phyloP scores from a whole-genome alignment of 2,329 filamentous ascomycete genomes.

The Shiraia bambusicola region DNA sequence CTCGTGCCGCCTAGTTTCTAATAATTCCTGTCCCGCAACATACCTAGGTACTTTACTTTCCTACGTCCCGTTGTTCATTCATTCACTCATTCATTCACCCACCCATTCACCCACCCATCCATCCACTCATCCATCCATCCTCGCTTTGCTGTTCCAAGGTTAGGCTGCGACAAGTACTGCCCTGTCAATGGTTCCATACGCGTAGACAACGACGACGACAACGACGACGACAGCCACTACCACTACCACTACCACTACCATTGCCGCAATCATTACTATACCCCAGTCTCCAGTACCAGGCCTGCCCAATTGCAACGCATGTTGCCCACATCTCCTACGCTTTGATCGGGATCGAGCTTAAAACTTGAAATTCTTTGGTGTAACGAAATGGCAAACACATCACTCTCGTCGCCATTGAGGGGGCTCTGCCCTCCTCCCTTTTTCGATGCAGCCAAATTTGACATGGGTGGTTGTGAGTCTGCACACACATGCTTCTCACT shows the following conservation, averaged over 20 bases:
- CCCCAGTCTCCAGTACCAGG: constrained; percentile 1
- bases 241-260: too few species aligned
- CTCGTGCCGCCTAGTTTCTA: constrained; percentile 12
- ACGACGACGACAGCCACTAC: too few species aligned
- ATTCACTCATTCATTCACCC: too few species aligned
- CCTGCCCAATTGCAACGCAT: constrained; percentile 20
- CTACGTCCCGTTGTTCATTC: constrained; percentile 27
- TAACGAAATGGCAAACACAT: constrained; percentile 35
- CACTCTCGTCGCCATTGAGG: constrained; percentile 32
- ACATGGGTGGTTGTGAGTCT: constrained; percentile 66
- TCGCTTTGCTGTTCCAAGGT: too few species aligned
- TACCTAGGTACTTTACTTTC: constrained; percentile 30
- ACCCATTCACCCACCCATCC: too few species aligned
- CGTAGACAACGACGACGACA: constrained; percentile 19
- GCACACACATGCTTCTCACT: constrained; percentile 2
- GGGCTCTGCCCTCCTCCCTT: constrained; percentile 70
- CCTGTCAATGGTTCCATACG: constrained; percentile 29
- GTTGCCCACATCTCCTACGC: constrained; percentile 16
- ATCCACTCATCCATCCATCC: too few species aligned
- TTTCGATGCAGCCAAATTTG: constrained; percentile 63
- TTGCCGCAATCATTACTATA: constrained; percentile 1
- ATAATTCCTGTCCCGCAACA: constrained; percentile 24
- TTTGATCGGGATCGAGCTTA: constrained; percentile 15
- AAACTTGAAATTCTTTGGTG: constrained; percentile 1
- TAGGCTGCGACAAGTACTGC: constrained; percentile 24